These are phyloP conservation scores for Lepidium sativum DNA, from an alignment of 345 rosid genomes.

Conservation along the genomic window DNA sequence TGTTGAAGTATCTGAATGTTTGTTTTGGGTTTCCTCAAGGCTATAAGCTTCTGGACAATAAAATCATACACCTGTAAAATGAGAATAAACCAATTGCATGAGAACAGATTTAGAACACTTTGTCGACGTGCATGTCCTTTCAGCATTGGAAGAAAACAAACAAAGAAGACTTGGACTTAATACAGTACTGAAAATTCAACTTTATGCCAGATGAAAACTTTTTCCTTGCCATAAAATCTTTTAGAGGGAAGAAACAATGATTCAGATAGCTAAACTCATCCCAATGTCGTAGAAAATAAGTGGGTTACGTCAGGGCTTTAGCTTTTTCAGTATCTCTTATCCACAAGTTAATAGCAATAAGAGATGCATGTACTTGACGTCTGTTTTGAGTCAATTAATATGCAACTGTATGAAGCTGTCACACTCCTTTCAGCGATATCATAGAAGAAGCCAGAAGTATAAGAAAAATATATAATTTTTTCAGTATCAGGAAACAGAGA, in stretches of 20 bases:
- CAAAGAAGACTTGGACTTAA: not conserved
- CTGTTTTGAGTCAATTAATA: not conserved
- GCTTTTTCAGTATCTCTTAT: not conserved
- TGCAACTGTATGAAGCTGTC: not conserved
- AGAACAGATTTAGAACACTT: not conserved
- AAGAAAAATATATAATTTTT: not conserved
- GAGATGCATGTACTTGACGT: not conserved
- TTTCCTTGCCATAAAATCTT: too few species aligned
- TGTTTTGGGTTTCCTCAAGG: constrained; percentile 96
- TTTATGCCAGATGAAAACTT: too few species aligned
- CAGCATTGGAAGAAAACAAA: not conserved
- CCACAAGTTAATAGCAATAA: not conserved
- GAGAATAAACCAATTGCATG: not conserved
- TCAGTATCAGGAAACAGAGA: not conserved
- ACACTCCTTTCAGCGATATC: not conserved
- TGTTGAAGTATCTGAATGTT: constrained; percentile 98
- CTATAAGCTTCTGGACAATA: constrained; percentile 93
- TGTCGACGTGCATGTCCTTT: not conserved
- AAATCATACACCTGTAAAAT: constrained; percentile 82
- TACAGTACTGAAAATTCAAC: not conserved
- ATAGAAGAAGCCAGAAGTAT: not conserved
- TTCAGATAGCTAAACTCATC: not conserved
- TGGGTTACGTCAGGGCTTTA: not conserved
- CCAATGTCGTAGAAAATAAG: not conserved
- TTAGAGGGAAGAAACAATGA: too few species aligned